Base-by-base conservation (phyloP, 1,284 basidiomycete species). In the Ustilago tritici region DNA sequence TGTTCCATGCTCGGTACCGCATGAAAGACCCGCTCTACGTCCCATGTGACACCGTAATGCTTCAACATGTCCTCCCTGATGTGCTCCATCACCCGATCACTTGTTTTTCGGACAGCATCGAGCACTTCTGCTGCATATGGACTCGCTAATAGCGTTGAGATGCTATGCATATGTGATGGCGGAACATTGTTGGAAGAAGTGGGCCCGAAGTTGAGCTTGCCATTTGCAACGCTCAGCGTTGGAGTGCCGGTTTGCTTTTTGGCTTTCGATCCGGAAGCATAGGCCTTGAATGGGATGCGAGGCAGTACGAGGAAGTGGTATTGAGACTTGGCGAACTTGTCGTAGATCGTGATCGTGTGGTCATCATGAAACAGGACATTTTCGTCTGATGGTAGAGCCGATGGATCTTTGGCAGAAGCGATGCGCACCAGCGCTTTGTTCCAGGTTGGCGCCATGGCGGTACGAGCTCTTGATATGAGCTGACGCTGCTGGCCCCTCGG, bases 31-130 rank as follows among this genome's bases (percentile, higher is more conserved):
- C 72, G 32, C 9, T 70, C 61, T n/a, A 85, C 36, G 15, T 54
- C 59, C 84, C 84, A 85, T 2, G 65, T 65, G 1, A 64, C 58
- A 10, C 61, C 71, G n/a, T 77, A 49, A 0, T 65, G 56, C 78
- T 90, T 89, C 46, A 89, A 70, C 96, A 98, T 98, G 86, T 95
- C 94, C 55, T 91, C 90, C 75, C 91, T 88, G 56, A 98, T 91
- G 81, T 91, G 89, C 65, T 87, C 47, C 12, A 72, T 14, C 15
- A 78, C 81, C 2, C 67, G 56, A 4, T 82, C 63, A 41, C 76
- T 74, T 6, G 80, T 65, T 8, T 52, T 56, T 7, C 60, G 60
- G 7, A 84, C 31, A 9, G 77, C 66, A 4, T 40, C 59, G 14
- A 85, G 66, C 15, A 85, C 74, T 23, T 68, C 54, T 9, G 47